Conservation (phyloP, 805 yeast genomes). For the Kodamaea nitidulidarum region DNA sequence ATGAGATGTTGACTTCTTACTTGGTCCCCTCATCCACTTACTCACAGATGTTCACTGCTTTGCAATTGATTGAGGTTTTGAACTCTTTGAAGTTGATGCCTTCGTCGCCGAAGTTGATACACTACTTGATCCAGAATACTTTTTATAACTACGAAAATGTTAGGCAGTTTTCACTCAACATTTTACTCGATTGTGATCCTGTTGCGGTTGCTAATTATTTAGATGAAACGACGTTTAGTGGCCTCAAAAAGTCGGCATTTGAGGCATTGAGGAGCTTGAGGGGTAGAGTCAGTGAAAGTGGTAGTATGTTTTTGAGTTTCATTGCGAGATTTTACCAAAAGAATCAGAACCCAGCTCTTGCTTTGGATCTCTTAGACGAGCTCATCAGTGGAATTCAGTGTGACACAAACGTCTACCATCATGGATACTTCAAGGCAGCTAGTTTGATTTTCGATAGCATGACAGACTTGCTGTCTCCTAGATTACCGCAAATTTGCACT, state of each 20-base stretch:
- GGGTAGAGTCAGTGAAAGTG: slow-evolving; percentile 73
- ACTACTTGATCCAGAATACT: slow-evolving; percentile 57
- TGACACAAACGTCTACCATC: slow-evolving; percentile 29
- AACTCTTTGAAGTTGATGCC: not conserved
- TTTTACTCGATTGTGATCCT: slow-evolving; percentile 22
- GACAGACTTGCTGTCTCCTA: not conserved
- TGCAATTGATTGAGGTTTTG: slow-evolving; percentile 13
- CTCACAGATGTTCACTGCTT: slow-evolving; percentile 27
- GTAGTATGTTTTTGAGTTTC: slow-evolving; percentile 62
- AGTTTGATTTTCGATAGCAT: slow-evolving; percentile 3
- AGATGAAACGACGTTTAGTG: not conserved
- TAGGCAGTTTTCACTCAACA: slow-evolving; percentile 43
- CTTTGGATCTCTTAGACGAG: slow-evolving; percentile 9
- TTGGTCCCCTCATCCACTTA: slow-evolving; percentile 47
- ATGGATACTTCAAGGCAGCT: slow-evolving; percentile 57
- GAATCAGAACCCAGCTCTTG: not conserved
- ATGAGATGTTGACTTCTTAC: slow-evolving; percentile 53
- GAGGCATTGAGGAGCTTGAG: slow-evolving; percentile 35
- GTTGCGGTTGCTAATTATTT: not conserved
- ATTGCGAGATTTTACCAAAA: slow-evolving; percentile 24
- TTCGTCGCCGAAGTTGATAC: slow-evolving; percentile 23
- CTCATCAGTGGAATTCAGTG: slow-evolving; percentile 3
- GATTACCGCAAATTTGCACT: slow-evolving; percentile 6
- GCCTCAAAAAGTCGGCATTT: not conserved
- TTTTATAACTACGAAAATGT: slow-evolving; percentile 76